Conservation (phyloP, 352 stramenopile genomes). For the Phytophthora brassicae region DNA sequence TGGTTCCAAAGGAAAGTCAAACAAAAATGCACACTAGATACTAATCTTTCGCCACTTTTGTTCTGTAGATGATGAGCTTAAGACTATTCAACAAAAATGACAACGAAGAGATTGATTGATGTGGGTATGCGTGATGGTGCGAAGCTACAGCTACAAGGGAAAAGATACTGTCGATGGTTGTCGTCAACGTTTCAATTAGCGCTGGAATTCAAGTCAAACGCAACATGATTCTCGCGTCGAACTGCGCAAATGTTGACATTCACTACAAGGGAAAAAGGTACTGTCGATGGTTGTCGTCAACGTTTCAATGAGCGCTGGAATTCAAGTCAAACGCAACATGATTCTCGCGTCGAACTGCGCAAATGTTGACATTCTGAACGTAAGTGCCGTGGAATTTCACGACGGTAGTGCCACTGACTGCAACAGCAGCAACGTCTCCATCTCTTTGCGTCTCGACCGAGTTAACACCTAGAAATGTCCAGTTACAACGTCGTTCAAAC, state of each 20-base stretch:
- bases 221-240: slow-evolving; percentile 16
- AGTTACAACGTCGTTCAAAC: slow-evolving; percentile 26
- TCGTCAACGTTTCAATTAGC: not conserved
- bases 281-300: not conserved
- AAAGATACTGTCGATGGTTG: not conserved
- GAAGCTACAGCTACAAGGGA: not conserved
- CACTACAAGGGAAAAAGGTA: not conserved
- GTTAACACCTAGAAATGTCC: slow-evolving; percentile 30
- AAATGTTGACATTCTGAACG: slow-evolving; percentile 22
- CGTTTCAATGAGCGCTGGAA: not conserved
- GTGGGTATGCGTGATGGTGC: not conserved
- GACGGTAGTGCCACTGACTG: slow-evolving; percentile 29
- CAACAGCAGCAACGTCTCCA: slow-evolving; percentile 16
- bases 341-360: slow-evolving; percentile 9
- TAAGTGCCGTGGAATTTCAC: slow-evolving; percentile 28
- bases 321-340: slow-evolving; percentile 14
- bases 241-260: slow-evolving; percentile 14
- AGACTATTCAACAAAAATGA: not conserved
- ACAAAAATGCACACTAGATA: slow-evolving; percentile 10
- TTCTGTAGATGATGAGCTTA: not conserved
- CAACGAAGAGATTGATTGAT: not conserved
- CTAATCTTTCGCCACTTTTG: not conserved
- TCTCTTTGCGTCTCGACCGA: slow-evolving; percentile 21
- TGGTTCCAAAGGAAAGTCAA: not conserved
- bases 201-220: slow-evolving; percentile 9